Evolutionary conservation across 2,329 filamentous ascomycete genomes (phyloP), one percentile per base, ranked within the genome.

Genomic region (Bipolaris cookei): DNA sequence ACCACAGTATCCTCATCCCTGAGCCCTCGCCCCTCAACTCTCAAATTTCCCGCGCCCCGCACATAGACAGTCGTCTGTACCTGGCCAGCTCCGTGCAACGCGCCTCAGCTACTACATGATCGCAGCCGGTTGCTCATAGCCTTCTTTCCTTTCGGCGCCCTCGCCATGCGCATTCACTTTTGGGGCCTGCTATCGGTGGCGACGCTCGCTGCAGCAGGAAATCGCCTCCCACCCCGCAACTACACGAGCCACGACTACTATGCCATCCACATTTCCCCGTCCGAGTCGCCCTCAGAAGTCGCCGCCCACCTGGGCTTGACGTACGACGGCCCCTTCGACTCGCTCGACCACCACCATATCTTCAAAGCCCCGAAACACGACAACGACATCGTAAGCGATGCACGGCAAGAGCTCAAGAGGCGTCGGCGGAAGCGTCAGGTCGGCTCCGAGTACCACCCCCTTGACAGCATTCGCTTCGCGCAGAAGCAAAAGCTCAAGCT

Each of bases 231-330:
- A 47, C 80, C 83, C 61, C 89, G 90, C 67, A 85, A 95, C 72
- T 91, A 96, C 81, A 85, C 90, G 47, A 83, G 85, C 37, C 87
- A 92, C 77, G 94, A 99, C 77, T 98, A 96, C 79, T 97, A 98
- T 76, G 92, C 96, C 63, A 83, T 99, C 44, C 90, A 97, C 65
- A 84, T 99, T 70, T 86, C 89, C 57, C 79, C 85, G 11, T 81
- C 84, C 35, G 82, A 85, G 6, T 82, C 86, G 13, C 92, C 92
- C 14, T 78, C 84, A 21, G 82, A 89, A 38, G 82, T 97, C 62
- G 92, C 92, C 25, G 79, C 81, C 43, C 83, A 86, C 20, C 81
- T 99, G 7, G 92, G 91, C 18, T 81, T 97, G 45, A 82, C 84
- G 42, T 88, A 97, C 76, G 90, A 97, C 69, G 94, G 94, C 35